Base-by-base conservation (phyloP, 192 early-diverging fungal species). In the Coemansia sp. region DNA sequence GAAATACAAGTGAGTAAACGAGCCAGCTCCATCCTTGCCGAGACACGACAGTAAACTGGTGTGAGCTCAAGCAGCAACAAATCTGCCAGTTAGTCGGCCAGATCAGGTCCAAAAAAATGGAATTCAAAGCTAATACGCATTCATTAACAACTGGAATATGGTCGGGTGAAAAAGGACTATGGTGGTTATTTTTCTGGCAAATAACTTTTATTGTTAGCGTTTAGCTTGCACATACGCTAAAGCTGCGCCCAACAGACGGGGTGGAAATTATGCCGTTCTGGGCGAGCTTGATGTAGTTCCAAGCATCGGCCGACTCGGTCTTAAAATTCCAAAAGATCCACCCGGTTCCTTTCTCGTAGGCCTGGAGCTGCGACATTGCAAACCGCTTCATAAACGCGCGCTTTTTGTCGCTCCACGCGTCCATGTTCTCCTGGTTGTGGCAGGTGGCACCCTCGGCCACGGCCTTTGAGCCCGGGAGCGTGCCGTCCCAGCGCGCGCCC, bases 401-500 rank as follows among this genome's bases (percentile, higher is more conserved):
- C 46, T 82, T 82, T 5, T 66, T 60, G 5, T 36, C 5, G 17
- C 39, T 63, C 64, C 70, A 89, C 7, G 41, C 62, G 9, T 40
- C 39, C 35, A 72, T 45, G 8, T 58, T 42, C 34, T 68, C 68
- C 27, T 60, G 45, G 14, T 60, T 58, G 8, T 38, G 15, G 55
- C 74, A 77, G 2, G 55, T 59, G 0, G 36, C 55, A 1, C 53
- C 55, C 3, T 27, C 20, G 0, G 29, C 15, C 44, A 63, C 30
- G 0, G 74, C 41, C 36, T 32, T 27, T 3, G 40, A 23, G 0
- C 42, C 49, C 31, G 58, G 55, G n/a, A 59, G 80, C 1, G 81
- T 81, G 8, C 86, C 86, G 27, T 90, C 84, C 73, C 82, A 87
- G 8, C 84, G 73, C n/a, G 81, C 60, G 6, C 80, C 79, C 3